Base-by-base conservation (phyloP, 2,329 filamentous ascomycete genomes). In the Xylariaceae sp. region DNA sequence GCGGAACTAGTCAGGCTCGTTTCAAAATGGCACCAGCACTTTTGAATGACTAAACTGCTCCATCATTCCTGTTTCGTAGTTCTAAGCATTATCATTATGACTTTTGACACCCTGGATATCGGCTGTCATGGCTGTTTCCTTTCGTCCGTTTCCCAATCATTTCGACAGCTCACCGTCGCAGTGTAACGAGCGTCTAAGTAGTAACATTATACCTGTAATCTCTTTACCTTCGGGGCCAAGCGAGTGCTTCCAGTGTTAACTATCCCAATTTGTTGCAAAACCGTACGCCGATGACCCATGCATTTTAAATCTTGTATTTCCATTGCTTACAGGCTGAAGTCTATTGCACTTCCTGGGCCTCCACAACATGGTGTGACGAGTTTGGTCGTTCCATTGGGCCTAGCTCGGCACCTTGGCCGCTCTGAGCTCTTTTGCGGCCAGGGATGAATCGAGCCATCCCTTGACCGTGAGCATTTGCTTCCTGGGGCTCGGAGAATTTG, bases 401-500 rank as follows among this genome's bases (percentile, higher is more conserved):
- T 16, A 65, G 40, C 51, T 65, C 63, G 3, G 62, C 55, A 14
- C 61, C 63, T 47, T 64, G 62, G 23, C 59, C 60, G 47, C 61
- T 64, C 44, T 64, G 63, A 38, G 63, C 62, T 45, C 62, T 55
- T 51, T 64, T 64, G 17, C 63, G 62, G 12, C 63, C 62, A 1
- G 62, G 61, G 19, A 65, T 64, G 44, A 65, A 65, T 23, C 63
- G 57, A 37, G 63, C 59, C 54, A 65, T 58, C 11, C 60, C 60
- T 22, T 57, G 56, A 8, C 49, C 41, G 32, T 60, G 57, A 32
- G 46, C 42, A 37, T 29, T 56, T 20, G 55, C 44, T 33, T 65
- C 62, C 47, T 64, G 60, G 16, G 64, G 59, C 16, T 91, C 86
- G 42, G 85, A 85, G 59, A 96, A 90, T 54, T 86, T 83, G 39